phyloP scores from a whole-genome alignment of 768 basidiomycete genomes.

The Termitomyces sp. region DNA sequence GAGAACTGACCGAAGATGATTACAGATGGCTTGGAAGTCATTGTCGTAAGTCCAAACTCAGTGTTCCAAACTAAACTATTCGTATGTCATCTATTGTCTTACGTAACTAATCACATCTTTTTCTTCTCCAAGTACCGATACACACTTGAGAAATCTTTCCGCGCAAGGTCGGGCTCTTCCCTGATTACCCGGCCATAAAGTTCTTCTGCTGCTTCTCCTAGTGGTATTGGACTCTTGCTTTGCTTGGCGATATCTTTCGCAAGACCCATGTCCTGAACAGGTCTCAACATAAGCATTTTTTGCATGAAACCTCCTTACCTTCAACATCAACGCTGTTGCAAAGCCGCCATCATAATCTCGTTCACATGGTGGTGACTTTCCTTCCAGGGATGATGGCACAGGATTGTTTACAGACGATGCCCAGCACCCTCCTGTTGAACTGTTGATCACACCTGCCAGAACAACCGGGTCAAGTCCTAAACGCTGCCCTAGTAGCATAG shows the following conservation, averaged over 20 bases:
- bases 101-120: constrained; percentile 11
- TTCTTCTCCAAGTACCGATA: constrained; percentile 52
- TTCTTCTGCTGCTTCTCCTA: constrained; percentile 57
- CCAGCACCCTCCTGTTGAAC: constrained; percentile 81
- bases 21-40: constrained; percentile 49
- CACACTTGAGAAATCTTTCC: constrained; percentile 78
- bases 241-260: constrained; percentile 58
- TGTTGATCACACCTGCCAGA: constrained; percentile 81
- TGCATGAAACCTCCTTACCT: constrained; percentile 36
- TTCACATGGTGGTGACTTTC: constrained; percentile 76
- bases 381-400: constrained; percentile 66
- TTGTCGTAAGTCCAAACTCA: constrained; percentile 12
- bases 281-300: neutral
- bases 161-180: constrained; percentile 52
- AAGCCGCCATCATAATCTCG: constrained; percentile 84
- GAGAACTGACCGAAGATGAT: constrained; percentile 66
- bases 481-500: constrained; percentile 80
- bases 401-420: constrained; percentile 85
- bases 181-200: constrained; percentile 56
- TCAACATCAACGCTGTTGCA: constrained; percentile 77
- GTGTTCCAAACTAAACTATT: constrained; percentile 8
- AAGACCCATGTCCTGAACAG: constrained; percentile 73
- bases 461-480: constrained; percentile 75
- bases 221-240: constrained; percentile 46
- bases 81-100: constrained; percentile 13